Evolutionary conservation across 2,329 filamentous ascomycete species (phyloP).

Genomic region (Ophiostoma montium): DNA sequence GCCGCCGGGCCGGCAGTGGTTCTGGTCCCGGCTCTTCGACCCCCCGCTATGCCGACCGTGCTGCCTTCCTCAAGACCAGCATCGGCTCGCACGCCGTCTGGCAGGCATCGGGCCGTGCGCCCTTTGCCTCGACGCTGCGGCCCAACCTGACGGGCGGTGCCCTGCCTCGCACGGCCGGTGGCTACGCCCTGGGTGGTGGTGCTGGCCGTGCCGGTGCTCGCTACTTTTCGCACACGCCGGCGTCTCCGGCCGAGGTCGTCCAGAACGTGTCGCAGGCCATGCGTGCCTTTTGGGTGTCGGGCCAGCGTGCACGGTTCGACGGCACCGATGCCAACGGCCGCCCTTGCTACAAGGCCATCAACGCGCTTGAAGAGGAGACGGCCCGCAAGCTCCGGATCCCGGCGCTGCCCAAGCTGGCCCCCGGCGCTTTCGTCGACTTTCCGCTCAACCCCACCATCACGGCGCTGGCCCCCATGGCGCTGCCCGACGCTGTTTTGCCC

Average conservation of each 20-base stretch:
- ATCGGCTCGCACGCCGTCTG: constrained; percentile 37
- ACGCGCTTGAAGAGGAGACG: constrained; percentile 57
- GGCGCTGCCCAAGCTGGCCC: constrained; percentile 12
- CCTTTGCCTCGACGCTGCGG: constrained; percentile 77
- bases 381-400: constrained; percentile 48
- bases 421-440: constrained; percentile 81
- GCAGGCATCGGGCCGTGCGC: constrained; percentile 58
- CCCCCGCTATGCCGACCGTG: constrained; percentile 29
- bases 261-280: constrained; percentile 92
- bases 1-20: constrained; percentile 21
- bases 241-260: constrained; percentile 75
- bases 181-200: constrained; percentile 60
- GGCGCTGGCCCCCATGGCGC: constrained; percentile 57
- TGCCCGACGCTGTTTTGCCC: neutral
- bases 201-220: constrained; percentile 62
- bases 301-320: constrained; percentile 77
- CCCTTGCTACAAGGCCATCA: constrained; percentile 67
- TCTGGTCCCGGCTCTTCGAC: constrained; percentile 14
- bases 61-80: constrained; percentile 33
- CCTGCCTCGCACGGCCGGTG: constrained; percentile 70
- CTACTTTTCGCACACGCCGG: constrained; percentile 82
- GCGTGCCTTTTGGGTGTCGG: constrained; percentile 82
- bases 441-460: constrained; percentile 79
- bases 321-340: constrained; percentile 60
- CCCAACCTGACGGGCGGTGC: constrained; percentile 86